These are phyloP conservation scores for Closterium sp. DNA, from an alignment of 139 green algal species.

Conservation along the genomic window DNA sequence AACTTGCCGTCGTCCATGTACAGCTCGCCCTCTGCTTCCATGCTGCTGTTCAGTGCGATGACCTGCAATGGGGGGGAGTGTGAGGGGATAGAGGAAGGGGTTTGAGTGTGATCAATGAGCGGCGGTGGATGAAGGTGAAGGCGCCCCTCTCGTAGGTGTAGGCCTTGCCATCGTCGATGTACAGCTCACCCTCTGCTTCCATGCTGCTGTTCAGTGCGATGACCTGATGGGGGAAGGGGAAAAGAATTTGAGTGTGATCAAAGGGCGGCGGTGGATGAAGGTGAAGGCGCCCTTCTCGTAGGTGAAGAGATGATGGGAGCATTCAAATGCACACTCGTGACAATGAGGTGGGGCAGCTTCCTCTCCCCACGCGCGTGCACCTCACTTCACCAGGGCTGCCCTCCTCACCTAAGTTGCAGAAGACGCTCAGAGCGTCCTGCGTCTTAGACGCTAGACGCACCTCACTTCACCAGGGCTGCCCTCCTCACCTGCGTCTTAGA, in stretches of 20 bases:
- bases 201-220: constrained; percentile 11
- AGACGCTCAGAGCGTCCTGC: no score
- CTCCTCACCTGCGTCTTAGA: no score
- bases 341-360: no score
- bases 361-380: no score
- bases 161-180: constrained; percentile 96
- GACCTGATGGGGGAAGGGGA: background rate
- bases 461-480: no score
- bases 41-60: constrained; percentile 74
- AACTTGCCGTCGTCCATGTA: constrained; percentile 93
- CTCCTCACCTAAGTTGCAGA: no score
- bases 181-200: constrained; percentile 77
- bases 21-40: constrained; percentile 72
- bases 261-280: background rate
- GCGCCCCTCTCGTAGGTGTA: no score
- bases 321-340: no score
- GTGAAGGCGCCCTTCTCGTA: background rate
- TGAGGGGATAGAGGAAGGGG: background rate
- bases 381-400: no score
- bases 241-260: background rate
- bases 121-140: constrained; percentile 81
- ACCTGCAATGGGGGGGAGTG: constrained; percentile 47
- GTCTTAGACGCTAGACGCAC: no score
- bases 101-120: constrained; percentile 66
- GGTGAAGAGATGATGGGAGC: no score